Percentiles rank a stretch among this genome's conserved stretches.
Evolutionary conservation across 495 filamentous ascomycete genomes (phyloP).

Genomic region (Entonaema liquescens): DNA sequence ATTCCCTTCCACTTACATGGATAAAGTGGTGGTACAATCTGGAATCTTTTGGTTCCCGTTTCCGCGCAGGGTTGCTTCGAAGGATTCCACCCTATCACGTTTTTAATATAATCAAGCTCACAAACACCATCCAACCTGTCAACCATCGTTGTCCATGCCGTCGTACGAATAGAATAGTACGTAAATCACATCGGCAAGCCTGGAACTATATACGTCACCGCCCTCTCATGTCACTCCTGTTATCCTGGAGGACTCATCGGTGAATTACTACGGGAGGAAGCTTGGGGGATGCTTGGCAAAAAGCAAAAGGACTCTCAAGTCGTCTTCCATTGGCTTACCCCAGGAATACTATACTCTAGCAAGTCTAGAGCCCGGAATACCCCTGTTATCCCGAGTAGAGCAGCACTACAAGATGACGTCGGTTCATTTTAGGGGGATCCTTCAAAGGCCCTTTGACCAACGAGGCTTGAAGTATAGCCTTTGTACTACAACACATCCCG

Average conservation of each 20-base stretch:
- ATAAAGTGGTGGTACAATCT: conserved; percentile 17
- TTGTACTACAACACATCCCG: conserved; percentile 18
- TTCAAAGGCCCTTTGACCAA: conserved; percentile 16
- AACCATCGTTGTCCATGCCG: conserved; percentile 53
- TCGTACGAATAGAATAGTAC: conserved; percentile 69
- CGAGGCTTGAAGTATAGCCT: conserved; percentile 18
- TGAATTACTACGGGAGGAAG: conserved; percentile 11
- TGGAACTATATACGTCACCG: conserved; percentile 17
- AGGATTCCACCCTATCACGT: conserved; percentile 29
- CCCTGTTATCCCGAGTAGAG: conserved; percentile 19
- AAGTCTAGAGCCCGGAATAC: conserved; percentile 13
- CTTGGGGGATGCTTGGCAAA: conserved; percentile 19
- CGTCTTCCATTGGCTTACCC: conserved; percentile 23
- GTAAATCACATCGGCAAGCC: conserved; percentile 22
- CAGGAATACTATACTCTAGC: conserved; percentile 28
- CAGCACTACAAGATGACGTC: conserved; percentile 27
- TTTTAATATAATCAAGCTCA: conserved; percentile 24
- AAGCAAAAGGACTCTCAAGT: neutral
- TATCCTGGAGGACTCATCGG: neutral
- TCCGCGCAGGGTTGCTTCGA: conserved; percentile 32
- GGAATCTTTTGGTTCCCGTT: conserved; percentile 10
- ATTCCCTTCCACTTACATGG: neutral
- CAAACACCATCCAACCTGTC: neutral
- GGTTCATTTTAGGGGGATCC: conserved; percentile 25
- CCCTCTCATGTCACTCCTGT: conserved; percentile 5